Base-by-base conservation (phyloP, 2,329 filamentous ascomycete genomes). In the Colletotrichum aenigma region DNA sequence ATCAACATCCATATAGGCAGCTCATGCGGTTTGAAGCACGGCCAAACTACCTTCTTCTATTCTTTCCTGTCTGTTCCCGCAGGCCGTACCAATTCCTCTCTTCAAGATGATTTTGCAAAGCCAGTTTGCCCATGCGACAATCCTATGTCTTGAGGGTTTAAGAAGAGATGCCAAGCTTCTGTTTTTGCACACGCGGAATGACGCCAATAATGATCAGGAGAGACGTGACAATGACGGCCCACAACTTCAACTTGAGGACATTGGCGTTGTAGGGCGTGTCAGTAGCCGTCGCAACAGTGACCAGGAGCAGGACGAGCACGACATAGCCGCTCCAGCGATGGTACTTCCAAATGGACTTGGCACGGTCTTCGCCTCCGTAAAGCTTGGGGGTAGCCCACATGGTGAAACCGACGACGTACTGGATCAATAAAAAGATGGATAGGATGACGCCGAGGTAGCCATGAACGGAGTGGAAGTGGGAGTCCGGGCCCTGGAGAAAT, bases 271-370 rank as follows among this genome's bases (percentile, higher is more conserved):
- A 98, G 38, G 90, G 88, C 2, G 96, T 98, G 85, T 93, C 89
- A 4, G 93, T 95, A 2, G 96, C 95, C 28, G 93, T 93, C 65
- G 90, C 87, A 52, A 98, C 90, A 0, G 96, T 97, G 12, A 91
- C 92, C 77, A 98, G 85, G 77, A 96, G 88, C 79, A 97, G 80
- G 66, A 93, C 81, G 70, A 96, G 85, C 74, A 96, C 86, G 9
- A 92, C 78, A 82, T 99, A 98, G 3, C 96, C 97, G 26, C 89
- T 90, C 70, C 90, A 86, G 34, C 96, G 92, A 84, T 98, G 97
- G 81, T 96, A 98, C 85, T 98, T 98, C 89, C 96, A 98, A 56
- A 98, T 84, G 28, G 88, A 88, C 89, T 96, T 97, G 24, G 96
- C 96, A 4, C 92, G 92, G 30, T 95, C 93, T 77, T 93, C 92